phyloP scores from a whole-genome alignment of 768 basidiomycete genomes.

The Coprinellus micaceus region DNA sequence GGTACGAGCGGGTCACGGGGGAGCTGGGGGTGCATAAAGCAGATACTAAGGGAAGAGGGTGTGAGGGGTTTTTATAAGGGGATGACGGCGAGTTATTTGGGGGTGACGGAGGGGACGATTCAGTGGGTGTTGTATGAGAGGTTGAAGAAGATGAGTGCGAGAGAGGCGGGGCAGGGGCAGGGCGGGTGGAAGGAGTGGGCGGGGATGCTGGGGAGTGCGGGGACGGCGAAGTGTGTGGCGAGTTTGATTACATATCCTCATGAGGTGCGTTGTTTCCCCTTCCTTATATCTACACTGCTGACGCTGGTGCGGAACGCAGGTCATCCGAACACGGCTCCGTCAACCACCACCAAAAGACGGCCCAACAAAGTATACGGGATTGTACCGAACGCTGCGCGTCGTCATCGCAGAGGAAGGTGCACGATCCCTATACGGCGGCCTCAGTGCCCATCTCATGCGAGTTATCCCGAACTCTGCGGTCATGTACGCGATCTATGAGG shows the following conservation, averaged over 20 bases:
- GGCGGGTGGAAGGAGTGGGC: conserved; percentile 65
- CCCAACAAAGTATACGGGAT: conserved; percentile 78
- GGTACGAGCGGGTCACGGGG: conserved; percentile 37
- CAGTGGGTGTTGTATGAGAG: conserved; percentile 98
- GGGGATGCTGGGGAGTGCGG: conserved; percentile 86
- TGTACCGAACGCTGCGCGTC: conserved; percentile 78
- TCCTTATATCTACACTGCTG: neutral
- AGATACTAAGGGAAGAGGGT: conserved; percentile 81
- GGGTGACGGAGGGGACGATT: conserved; percentile 93
- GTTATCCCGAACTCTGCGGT: conserved; percentile 96
- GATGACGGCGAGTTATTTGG: conserved; percentile 89
- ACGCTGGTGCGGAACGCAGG: no score
- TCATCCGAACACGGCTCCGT: conserved; percentile 86
- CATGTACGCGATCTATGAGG: conserved; percentile 96
- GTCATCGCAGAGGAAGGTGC: conserved; percentile 90
- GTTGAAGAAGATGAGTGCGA: conserved; percentile 66
- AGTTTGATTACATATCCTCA: conserved; percentile 97
- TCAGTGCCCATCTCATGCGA: conserved; percentile 92
- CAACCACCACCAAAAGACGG: conserved; percentile 83
- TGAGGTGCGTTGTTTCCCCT: conserved; percentile 58
- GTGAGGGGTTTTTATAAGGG: conserved; percentile 91
- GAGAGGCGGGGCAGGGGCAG: conserved; percentile 51
- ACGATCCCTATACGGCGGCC: conserved; percentile 81
- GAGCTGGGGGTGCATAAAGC: conserved; percentile 58
- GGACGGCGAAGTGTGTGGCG: conserved; percentile 90